These are phyloP conservation scores for Leishmania mexicana DNA, from an alignment of 208 protist genomes.

Conservation along the genomic window DNA sequence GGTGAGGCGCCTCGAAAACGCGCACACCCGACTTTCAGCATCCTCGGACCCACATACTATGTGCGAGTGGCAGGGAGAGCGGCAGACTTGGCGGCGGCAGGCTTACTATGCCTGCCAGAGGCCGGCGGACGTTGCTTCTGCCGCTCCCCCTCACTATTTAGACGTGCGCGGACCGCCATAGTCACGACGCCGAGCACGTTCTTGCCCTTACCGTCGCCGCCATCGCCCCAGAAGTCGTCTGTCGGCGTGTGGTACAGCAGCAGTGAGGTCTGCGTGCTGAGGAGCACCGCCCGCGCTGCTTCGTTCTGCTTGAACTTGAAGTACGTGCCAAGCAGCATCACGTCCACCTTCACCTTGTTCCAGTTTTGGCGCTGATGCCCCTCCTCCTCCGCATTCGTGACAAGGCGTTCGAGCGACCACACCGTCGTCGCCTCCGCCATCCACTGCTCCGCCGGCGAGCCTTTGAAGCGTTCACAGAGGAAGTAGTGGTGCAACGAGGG, in stretches of 20 bases:
- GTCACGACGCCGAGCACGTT: slow-evolving; percentile 83
- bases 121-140: slow-evolving; percentile 23
- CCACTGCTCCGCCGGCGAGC: slow-evolving; percentile 45
- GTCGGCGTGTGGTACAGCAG: slow-evolving; percentile 80
- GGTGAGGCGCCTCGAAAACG: background rate
- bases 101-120: slow-evolving; percentile 4
- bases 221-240: slow-evolving; percentile 89
- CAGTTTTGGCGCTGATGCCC: slow-evolving; percentile 74
- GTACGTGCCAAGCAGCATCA: slow-evolving; percentile 88
- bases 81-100: background rate
- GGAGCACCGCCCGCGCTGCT: slow-evolving; percentile 47
- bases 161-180: slow-evolving; percentile 71
- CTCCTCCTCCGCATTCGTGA: slow-evolving; percentile 64
- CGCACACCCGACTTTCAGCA: background rate
- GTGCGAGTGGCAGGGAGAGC: background rate
- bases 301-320: slow-evolving; percentile 92
- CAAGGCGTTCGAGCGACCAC: slow-evolving; percentile 82
- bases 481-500: slow-evolving; percentile 88
- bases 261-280: slow-evolving; percentile 61
- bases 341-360: slow-evolving; percentile 83
- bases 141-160: slow-evolving; percentile 40
- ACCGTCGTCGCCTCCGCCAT: slow-evolving; percentile 61
- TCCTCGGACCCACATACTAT: background rate
- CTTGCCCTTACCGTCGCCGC: slow-evolving; percentile 81
- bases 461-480: slow-evolving; percentile 81